These are phyloP conservation scores for Fomitopsis pinicola DNA, from an alignment of 1,284 basidiomycete genomes.

Conservation along the genomic window DNA sequence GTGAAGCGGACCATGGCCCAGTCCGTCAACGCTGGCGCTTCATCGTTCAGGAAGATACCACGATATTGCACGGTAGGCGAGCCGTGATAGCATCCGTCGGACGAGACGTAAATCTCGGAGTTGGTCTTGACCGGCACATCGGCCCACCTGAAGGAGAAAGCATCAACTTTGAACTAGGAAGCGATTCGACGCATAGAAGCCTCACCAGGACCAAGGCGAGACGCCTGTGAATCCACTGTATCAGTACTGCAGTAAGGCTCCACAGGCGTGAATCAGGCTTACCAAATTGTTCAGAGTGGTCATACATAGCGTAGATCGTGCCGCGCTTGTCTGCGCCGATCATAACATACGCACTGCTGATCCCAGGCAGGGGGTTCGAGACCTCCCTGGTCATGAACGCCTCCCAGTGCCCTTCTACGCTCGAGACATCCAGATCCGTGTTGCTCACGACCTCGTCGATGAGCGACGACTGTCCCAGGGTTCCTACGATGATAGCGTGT, in stretches of 20 bases:
- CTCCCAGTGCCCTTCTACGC: constrained; percentile 63
- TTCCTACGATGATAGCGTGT: constrained; percentile 58
- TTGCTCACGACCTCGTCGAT: constrained; percentile 51
- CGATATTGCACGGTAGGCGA: constrained; percentile 69
- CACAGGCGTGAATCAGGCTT: constrained; percentile 14
- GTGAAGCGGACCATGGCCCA: constrained; percentile 66
- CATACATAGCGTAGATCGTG: constrained; percentile 66
- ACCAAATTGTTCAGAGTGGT: constrained; percentile 72
- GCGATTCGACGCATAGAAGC: background rate
- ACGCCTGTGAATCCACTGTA: background rate
- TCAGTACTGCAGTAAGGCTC: background rate
- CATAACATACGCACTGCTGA: constrained; percentile 59
- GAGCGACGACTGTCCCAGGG: constrained; percentile 57
- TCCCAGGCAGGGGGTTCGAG: constrained; percentile 51
- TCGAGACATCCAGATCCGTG: constrained; percentile 50
- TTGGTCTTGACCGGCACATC: constrained; percentile 59
- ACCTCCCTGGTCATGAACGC: constrained; percentile 51
- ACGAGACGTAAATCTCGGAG: constrained; percentile 43
- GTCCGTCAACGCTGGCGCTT: constrained; percentile 35
- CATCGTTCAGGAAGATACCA: constrained; percentile 53
- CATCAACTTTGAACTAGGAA: background rate
- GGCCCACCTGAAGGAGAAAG: constrained; percentile 48
- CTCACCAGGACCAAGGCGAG: constrained; percentile 32
- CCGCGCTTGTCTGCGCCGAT: constrained; percentile 65
- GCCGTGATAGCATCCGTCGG: constrained; percentile 58